Base-by-base conservation (phyloP, 2,329 filamentous ascomycete species). In the Alternaria triticina region DNA sequence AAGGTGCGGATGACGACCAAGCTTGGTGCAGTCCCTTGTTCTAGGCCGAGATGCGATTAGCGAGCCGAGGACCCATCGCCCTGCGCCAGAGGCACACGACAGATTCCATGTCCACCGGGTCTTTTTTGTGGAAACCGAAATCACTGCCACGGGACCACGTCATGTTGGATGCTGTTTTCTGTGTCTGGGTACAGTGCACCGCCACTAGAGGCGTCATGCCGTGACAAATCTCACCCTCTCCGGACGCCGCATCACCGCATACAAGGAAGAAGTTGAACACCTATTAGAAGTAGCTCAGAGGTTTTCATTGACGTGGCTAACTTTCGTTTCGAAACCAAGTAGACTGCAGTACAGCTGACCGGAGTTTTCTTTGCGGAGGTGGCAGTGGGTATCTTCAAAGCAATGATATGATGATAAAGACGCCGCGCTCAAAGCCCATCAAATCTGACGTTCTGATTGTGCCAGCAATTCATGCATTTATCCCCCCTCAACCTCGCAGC, bases 381-480 rank as follows among this genome's bases (percentile, higher is more conserved):
- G 36, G 36, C 17, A 40, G 36, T 17, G 36, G 28, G 12, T 33
- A 11, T n/a, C 27, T 40, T 52, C 8, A 15, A 40, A 52, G 23
- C 49, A 8, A 52, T 5, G 12, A 25, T 12, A 6, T 23, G 3
- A 33, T 5, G 15, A 3, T 11, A 5, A 25, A 30, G 23, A 46
- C 4, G 25, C 13, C 0, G 15, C 30, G 23, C 30, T 58, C 25
- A 62, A 15, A 57, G 62, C 1, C 58, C 7, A 17, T 62, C 56
- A 10, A 66, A 15, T 3, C 62, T 54, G 30, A 69, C 57, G 30
- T 71, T 70, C 50, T 66, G 64, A 45, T 63, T 67, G 20, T 70
- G 60, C 72, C 74, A 76, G 46, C 73, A 76, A 17, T 68, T 62
- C 13, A 62, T 57, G 64, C 73, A 77, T 54, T 64, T 25, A 49